phyloP scores from a whole-genome alignment of 2,329 filamentous ascomycete species.

The Fusarium acutatum region DNA sequence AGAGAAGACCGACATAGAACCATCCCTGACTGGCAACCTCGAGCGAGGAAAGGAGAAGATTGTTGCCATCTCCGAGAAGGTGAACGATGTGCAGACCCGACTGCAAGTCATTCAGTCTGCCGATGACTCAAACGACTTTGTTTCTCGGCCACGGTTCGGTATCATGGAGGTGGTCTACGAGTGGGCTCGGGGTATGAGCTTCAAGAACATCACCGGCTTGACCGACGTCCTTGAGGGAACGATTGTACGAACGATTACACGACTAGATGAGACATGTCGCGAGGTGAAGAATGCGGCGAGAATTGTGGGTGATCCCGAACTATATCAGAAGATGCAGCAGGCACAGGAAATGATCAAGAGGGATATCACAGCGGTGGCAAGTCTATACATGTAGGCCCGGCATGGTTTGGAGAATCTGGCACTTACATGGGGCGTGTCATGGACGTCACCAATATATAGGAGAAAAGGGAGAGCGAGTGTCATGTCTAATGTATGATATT shows the following conservation, averaged over 20 bases:
- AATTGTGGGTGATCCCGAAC: conserved; percentile 90
- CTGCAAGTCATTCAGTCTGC: conserved; percentile 91
- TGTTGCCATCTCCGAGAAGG: conserved; percentile 88
- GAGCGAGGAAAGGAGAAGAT: conserved; percentile 87
- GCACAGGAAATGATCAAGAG: conserved; percentile 98
- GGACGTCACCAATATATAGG: background rate
- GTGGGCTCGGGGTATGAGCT: conserved; percentile 97
- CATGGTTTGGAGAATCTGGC: background rate
- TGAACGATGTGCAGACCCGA: conserved; percentile 87
- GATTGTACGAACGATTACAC: conserved; percentile 92
- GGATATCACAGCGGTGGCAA: conserved; percentile 90
- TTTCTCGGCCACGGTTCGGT: conserved; percentile 85
- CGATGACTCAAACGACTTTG: conserved; percentile 93
- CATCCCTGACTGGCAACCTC: conserved; percentile 82
- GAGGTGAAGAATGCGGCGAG: conserved; percentile 97
- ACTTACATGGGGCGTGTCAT: background rate
- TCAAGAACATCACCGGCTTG: conserved; percentile 95
- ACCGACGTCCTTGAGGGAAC: conserved; percentile 98
- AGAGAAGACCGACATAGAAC: conserved; percentile 87
- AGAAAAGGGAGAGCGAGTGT: background rate
- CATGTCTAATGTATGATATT: conserved; percentile 20
- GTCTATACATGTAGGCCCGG: conserved; percentile 80
- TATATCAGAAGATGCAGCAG: conserved; percentile 96
- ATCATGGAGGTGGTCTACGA: conserved; percentile 98
- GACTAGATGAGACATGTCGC: conserved; percentile 93